phyloP scores from a whole-genome alignment of 202 grass and related monocot genomes.

The Panicum hallii region DNA sequence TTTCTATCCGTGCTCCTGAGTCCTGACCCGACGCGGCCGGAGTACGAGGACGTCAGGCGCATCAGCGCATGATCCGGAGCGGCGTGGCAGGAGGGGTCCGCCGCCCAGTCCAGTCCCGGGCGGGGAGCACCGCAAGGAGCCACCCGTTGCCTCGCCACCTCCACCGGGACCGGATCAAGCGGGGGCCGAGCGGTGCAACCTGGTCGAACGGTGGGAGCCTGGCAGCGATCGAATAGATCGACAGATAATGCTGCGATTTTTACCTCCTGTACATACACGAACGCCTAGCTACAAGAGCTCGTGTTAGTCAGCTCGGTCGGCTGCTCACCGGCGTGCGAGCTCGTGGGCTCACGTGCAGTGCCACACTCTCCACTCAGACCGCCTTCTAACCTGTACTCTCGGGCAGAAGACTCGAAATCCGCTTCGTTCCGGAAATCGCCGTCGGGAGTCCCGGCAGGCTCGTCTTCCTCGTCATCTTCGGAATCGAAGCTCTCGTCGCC shows the following conservation, averaged over 20 bases:
- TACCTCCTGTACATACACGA: neutral
- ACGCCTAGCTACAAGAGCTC: constrained; percentile 22
- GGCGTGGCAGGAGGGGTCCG: too few relatives aligned
- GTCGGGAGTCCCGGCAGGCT: neutral
- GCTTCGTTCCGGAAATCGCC: neutral
- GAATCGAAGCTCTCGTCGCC: constrained; percentile 1
- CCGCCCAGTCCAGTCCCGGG: neutral
- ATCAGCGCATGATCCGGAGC: too few relatives aligned
- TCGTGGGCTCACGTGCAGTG: neutral
- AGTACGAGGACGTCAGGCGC: too few relatives aligned
- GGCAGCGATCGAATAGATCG: neutral
- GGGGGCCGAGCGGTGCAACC: neutral
- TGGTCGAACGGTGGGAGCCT: too few relatives aligned
- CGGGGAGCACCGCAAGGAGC: neutral
- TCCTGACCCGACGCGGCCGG: too few relatives aligned
- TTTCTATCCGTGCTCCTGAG: too few relatives aligned
- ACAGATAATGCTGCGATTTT: neutral
- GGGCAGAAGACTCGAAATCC: neutral
- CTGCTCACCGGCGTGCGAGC: constrained; percentile 5
- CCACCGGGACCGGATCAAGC: too few relatives aligned
- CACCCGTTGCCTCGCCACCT: too few relatives aligned
- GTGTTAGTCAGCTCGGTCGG: constrained; percentile 5
- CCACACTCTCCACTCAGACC: neutral
- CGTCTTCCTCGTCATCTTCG: constrained; percentile 26
- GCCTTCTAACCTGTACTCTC: neutral